Conservation (phyloP, 2,329 filamentous ascomycete species). For the Beauveria sp. region DNA sequence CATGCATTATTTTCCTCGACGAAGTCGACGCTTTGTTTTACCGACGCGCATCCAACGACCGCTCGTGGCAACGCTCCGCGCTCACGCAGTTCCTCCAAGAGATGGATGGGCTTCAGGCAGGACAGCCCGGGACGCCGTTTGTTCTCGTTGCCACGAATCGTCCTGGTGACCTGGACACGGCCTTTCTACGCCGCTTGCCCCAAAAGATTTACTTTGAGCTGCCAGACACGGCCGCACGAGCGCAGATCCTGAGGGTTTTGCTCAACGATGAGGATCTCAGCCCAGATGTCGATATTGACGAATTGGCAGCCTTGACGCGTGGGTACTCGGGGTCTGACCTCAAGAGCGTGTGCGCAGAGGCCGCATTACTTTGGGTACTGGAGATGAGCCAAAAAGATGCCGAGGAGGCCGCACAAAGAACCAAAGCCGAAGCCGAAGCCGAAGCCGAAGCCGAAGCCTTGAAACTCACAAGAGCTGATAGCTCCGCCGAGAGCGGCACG, state of each 20-base stretch:
- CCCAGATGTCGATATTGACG: slow-evolving; percentile 30
- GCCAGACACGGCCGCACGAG: slow-evolving; percentile 35
- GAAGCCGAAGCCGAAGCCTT: not conserved
- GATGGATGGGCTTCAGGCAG: slow-evolving; percentile 19
- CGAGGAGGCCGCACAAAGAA: not conserved
- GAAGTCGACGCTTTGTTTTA: slow-evolving; percentile 13
- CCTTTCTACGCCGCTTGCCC: slow-evolving; percentile 41
- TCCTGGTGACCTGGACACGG: slow-evolving; percentile 29
- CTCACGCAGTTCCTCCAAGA: slow-evolving; percentile 22
- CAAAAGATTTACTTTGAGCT: slow-evolving; percentile 40
- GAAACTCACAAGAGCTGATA: too few species aligned
- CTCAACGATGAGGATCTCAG: slow-evolving; percentile 36
- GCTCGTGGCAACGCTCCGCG: not conserved
- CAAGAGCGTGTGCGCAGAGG: slow-evolving; percentile 38
- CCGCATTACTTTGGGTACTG: not conserved
- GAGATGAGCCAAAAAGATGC: not conserved
- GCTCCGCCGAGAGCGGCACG: too few species aligned
- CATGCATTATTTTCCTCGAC: slow-evolving; percentile 20
- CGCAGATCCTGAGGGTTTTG: slow-evolving; percentile 39
- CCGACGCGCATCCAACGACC: slow-evolving; percentile 10
- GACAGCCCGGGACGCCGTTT: slow-evolving; percentile 14
- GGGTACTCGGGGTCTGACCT: slow-evolving; percentile 45
- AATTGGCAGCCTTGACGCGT: slow-evolving; percentile 35
- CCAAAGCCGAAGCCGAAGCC: not conserved
- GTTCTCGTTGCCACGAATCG: slow-evolving; percentile 23